These are phyloP conservation scores for Xylaria cubensis DNA, from an alignment of 495 filamentous ascomycete genomes.

Conservation along the genomic window DNA sequence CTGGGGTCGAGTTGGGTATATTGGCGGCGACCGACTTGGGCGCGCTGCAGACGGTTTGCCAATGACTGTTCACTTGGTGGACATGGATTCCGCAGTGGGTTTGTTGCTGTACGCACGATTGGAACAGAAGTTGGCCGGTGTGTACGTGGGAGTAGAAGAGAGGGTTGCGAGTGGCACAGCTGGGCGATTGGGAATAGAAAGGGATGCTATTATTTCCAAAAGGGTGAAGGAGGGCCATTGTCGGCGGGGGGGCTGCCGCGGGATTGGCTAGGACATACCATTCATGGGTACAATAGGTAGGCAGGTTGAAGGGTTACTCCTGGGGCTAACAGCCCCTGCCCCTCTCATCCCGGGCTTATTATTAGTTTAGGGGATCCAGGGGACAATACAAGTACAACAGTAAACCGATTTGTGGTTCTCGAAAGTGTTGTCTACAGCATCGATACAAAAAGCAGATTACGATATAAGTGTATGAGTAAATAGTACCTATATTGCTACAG, in stretches of 20 bases:
- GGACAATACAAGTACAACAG: not conserved
- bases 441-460: not conserved
- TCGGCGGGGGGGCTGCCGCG: conserved; percentile 26
- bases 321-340: conserved; percentile 14
- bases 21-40: conserved; percentile 7
- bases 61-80: conserved; percentile 14
- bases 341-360: conserved; percentile 14
- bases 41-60: conserved; percentile 16
- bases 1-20: not conserved
- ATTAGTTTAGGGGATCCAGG: conserved; percentile 10
- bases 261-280: conserved; percentile 24
- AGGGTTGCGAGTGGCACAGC: conserved; percentile 19
- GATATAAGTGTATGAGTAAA: not conserved
- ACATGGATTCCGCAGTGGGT: conserved; percentile 16
- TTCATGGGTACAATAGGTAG: not conserved
- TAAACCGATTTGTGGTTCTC: not conserved
- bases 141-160: conserved; percentile 13
- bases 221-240: conserved; percentile 27
- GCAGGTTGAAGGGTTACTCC: conserved; percentile 13
- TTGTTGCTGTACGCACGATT: conserved; percentile 18
- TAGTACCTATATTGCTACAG: not conserved
- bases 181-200: conserved; percentile 27
- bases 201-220: conserved; percentile 29
- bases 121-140: conserved; percentile 13
- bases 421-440: not conserved